These are phyloP conservation scores for Abelmoschus esculentus DNA, from an alignment of 345 rosid genomes.

Conservation along the genomic window DNA sequence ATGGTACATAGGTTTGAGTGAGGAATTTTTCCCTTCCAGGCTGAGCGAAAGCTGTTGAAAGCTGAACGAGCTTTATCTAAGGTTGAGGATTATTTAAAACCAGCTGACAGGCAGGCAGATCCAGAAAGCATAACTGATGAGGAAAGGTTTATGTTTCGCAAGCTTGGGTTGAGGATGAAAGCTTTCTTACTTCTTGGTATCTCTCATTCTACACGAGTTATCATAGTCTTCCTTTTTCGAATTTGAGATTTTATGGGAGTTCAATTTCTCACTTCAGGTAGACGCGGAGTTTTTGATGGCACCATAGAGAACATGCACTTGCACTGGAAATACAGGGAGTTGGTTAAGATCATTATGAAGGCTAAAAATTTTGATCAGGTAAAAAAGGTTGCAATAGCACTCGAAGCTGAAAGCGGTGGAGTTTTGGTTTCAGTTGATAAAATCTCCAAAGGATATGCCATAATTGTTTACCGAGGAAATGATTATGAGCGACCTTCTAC, in stretches of 20 bases:
- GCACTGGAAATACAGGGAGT: constrained; percentile 93
- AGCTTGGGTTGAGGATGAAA: constrained; percentile 92
- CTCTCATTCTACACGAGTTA: neutral
- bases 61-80: constrained; percentile 68
- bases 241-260: constrained; percentile 15
- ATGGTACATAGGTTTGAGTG: constrained; percentile 9
- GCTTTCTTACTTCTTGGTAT: constrained; percentile 89
- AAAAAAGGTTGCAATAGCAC: constrained; percentile 75
- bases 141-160: constrained; percentile 96
- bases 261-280: constrained; percentile 44
- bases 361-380: constrained; percentile 68
- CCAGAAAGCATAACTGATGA: constrained; percentile 77
- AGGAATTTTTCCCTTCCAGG: constrained; percentile 30
- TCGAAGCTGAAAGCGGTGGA: constrained; percentile 96
- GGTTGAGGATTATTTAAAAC: constrained; percentile 70
- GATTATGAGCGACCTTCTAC: constrained; percentile 74
- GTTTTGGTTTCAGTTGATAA: constrained; percentile 82
- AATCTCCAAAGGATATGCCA: constrained; percentile 85
- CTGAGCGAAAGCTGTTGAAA: constrained; percentile 59
- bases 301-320: constrained; percentile 98
- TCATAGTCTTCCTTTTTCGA: constrained; percentile 4
- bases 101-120: constrained; percentile 62
- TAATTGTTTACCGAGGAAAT: constrained; percentile 79
- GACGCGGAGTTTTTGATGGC: constrained; percentile 93
- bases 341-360: constrained; percentile 75